phyloP scores from a whole-genome alignment of 768 basidiomycete genomes.

The Kwoniella pini region DNA sequence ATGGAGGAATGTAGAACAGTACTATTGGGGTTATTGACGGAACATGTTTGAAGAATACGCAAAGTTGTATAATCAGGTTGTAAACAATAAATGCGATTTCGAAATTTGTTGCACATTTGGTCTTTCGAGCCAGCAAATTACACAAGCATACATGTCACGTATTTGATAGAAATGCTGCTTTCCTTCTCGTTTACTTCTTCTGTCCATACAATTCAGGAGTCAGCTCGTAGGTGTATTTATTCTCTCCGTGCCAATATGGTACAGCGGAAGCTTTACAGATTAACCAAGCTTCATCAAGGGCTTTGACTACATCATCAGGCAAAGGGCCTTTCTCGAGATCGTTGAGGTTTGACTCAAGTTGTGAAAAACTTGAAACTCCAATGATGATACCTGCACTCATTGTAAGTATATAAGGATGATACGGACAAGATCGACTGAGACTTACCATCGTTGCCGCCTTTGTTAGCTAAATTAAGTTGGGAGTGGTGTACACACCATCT shows the following conservation, averaged over 20 bases:
- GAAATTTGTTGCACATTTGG: too few species aligned
- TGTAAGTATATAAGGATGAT: too few species aligned
- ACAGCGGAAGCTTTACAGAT: slow-evolving; percentile 57
- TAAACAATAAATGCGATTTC: too few species aligned
- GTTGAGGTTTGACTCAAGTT: slow-evolving; percentile 58
- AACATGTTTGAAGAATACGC: background rate
- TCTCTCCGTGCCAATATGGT: slow-evolving; percentile 55
- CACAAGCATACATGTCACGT: too few species aligned
- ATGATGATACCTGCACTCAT: slow-evolving; percentile 58
- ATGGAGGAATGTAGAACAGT: slow-evolving; percentile 23
- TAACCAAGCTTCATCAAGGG: slow-evolving; percentile 62
- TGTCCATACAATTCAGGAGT: slow-evolving; percentile 27
- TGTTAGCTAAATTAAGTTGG: slow-evolving; percentile 55
- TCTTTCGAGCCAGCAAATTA: too few species aligned
- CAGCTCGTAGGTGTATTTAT: slow-evolving; percentile 41
- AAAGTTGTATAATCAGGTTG: background rate
- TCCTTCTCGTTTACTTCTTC: slow-evolving; percentile 2
- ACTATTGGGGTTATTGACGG: slow-evolving; percentile 20
- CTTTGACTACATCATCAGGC: slow-evolving; percentile 62
- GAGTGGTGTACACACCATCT: slow-evolving; percentile 62
- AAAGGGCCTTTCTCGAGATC: slow-evolving; percentile 61
- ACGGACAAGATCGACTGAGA: background rate
- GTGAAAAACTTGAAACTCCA: slow-evolving; percentile 64
- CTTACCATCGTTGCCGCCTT: slow-evolving; percentile 36
- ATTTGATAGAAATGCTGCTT: too few species aligned